Base-by-base conservation (phyloP, 305 asterid genomes). In the Fraxinus floribunda region DNA sequence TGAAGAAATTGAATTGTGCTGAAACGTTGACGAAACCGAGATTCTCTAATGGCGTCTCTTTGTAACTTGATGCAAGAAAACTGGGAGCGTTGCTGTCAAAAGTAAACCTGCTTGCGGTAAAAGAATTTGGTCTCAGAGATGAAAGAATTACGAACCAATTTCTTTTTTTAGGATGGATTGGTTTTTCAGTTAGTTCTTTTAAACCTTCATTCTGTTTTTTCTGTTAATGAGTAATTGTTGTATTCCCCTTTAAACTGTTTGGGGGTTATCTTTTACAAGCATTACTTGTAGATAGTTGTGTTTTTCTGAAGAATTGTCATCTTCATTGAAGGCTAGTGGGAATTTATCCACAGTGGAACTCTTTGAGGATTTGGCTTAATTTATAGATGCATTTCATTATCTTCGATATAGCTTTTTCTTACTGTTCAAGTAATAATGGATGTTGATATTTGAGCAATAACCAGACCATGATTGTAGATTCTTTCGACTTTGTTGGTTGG, bases 271-370 rank as follows among this genome's bases (percentile, higher is more conserved):
- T 44, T 75, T 76, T 79, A 76, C 81, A 24, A 85, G 77, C 78
- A 68, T 82, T 78, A 80, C 77, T 60, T 84, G 86, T 81, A 81
- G 87, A 78, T 84, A 82, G 70, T 79, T 16, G 66, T 82, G 57
- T 39, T 76, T 57, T 49, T 71, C 38, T 34, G 46, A 73, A 78
- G 87, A 57, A 79, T 68, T 75, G 34, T 81, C 80, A 18, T 78
- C 8, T 34, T 78, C 55, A 46, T 55, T 76, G 70, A 76, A 77
- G 81, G 49, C 64, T 29, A 77, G 80, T 55, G 75, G 68, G 82
- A 60, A 75, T 44, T 77, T 26, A 41, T 82, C 79, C 76, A 60
- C 78, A 85, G 39, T 2, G 49, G 22, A 75, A 24, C 80, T 81
- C 20, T 73, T 80, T 74, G 70, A 62, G 71, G 80, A 75, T 85